Evolutionary conservation across 345 rosid species (phyloP).

Genomic region (Nephelium lappaceum): DNA sequence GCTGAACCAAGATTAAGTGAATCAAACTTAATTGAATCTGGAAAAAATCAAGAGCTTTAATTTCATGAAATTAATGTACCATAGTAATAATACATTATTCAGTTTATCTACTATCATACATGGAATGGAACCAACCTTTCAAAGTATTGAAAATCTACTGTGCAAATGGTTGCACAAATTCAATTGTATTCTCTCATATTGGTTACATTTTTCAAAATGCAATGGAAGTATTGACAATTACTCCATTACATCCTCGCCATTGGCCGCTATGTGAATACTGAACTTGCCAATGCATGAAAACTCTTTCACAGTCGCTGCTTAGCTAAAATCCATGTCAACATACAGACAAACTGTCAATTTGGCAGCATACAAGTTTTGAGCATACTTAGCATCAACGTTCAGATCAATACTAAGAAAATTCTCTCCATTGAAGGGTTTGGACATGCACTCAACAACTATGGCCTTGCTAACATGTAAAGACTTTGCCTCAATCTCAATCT

Average conservation of each 20-base stretch:
- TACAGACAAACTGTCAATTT: too few species aligned
- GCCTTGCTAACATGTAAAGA: slow-evolving; percentile 74
- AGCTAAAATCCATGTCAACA: too few species aligned
- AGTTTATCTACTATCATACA: neutral
- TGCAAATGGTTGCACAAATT: slow-evolving; percentile 8
- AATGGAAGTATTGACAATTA: neutral
- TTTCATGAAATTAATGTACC: neutral
- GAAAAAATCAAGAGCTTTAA: too few species aligned
- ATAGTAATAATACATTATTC: neutral
- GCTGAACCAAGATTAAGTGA: too few species aligned
- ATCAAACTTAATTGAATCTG: slow-evolving; percentile 2
- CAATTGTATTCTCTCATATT: neutral
- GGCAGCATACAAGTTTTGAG: too few species aligned
- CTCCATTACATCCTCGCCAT: neutral
- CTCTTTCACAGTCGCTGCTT: too few species aligned
- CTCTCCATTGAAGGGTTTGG: slow-evolving; percentile 81
- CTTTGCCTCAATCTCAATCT: too few species aligned
- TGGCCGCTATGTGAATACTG: neutral
- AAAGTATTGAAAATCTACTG: neutral
- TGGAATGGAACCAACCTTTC: neutral
- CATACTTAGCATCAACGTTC: too few species aligned
- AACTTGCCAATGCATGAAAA: neutral
- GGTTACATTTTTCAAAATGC: slow-evolving; percentile 5
- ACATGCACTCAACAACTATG: slow-evolving; percentile 88
- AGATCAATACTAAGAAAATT: too few species aligned